Conservation (phyloP, 306 rosid species). For the Dalbergia cultrata region DNA sequence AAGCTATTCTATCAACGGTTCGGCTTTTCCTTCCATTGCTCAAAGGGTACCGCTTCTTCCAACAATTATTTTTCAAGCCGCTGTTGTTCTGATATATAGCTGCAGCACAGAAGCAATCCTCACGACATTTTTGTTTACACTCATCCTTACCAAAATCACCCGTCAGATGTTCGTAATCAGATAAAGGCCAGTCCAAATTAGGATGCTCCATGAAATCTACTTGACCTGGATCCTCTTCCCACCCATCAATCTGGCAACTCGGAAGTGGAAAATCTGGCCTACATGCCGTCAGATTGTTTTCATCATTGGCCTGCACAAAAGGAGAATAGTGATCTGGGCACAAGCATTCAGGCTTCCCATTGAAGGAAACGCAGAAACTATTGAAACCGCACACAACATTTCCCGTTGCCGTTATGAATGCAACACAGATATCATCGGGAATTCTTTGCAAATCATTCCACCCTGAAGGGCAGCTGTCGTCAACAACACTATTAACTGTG, state of each 20-base stretch:
- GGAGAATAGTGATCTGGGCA: background rate
- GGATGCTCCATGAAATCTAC: background rate
- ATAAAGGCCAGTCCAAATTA: constrained; percentile 30
- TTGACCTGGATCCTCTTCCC: constrained; percentile 23
- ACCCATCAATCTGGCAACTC: constrained; percentile 20
- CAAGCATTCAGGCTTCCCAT: background rate
- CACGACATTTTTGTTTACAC: background rate
- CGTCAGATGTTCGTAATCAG: background rate
- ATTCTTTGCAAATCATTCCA: background rate
- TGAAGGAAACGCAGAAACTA: background rate
- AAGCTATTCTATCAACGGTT: background rate
- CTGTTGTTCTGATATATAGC: background rate
- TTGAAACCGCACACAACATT: background rate
- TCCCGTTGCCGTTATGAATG: background rate
- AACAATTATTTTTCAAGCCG: rapidly evolving
- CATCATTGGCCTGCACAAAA: background rate
- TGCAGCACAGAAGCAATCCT: background rate
- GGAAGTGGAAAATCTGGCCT: constrained; percentile 47
- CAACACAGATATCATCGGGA: constrained; percentile 47
- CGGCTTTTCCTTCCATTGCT: constrained; percentile 33
- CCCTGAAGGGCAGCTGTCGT: constrained; percentile 7
- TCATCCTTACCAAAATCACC: background rate
- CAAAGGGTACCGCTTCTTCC: constrained; percentile 47
- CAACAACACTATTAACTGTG: too few species aligned
- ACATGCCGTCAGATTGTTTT: constrained; percentile 39